Evolutionary conservation across 441 rosid genomes (phyloP).

Genomic region (Monsonia emarginata): DNA sequence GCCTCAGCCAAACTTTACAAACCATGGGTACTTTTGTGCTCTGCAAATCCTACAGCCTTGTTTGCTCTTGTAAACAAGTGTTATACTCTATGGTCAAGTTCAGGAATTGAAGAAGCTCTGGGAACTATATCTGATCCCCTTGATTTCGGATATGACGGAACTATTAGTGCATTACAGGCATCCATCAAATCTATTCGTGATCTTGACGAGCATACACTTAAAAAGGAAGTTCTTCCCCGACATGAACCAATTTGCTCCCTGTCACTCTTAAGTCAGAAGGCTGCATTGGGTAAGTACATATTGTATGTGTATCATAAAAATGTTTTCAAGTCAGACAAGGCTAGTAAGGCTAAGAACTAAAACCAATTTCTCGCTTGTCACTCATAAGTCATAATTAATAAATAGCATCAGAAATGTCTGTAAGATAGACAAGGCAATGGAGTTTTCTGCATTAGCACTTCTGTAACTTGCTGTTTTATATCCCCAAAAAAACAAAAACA

Average conservation of each 20-base stretch:
- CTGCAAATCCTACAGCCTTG: constrained; percentile 23
- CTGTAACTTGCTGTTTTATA: too few relatives aligned
- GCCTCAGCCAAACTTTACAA: constrained; percentile 42
- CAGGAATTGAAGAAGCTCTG: constrained; percentile 58
- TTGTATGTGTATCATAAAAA: neutral
- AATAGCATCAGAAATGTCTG: too few relatives aligned
- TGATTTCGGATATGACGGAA: constrained; percentile 24
- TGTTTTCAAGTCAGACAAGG: neutral
- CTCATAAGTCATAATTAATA: too few relatives aligned
- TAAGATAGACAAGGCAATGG: too few relatives aligned
- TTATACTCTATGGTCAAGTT: constrained; percentile 44
- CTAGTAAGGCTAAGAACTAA: neutral
- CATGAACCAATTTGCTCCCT: constrained; percentile 36
- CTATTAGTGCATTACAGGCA: constrained; percentile 25
- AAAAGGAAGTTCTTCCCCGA: constrained; percentile 28
- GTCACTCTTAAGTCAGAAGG: constrained; percentile 32
- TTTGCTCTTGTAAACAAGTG: constrained; percentile 40
- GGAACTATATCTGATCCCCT: constrained; percentile 29
- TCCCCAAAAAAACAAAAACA: too few relatives aligned
- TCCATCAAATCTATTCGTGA: constrained; percentile 33
- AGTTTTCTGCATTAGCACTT: neutral
- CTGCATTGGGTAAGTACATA: constrained; percentile 36
- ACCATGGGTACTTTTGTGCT: constrained; percentile 49
- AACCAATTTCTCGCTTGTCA: too few relatives aligned
- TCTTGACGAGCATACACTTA: constrained; percentile 30